A percentile compares a stretch with the other conserved stretches of the same genome.
Evolutionary conservation across 495 filamentous ascomycete species (phyloP).

Genomic region (Astrothelium subdiscretum): DNA sequence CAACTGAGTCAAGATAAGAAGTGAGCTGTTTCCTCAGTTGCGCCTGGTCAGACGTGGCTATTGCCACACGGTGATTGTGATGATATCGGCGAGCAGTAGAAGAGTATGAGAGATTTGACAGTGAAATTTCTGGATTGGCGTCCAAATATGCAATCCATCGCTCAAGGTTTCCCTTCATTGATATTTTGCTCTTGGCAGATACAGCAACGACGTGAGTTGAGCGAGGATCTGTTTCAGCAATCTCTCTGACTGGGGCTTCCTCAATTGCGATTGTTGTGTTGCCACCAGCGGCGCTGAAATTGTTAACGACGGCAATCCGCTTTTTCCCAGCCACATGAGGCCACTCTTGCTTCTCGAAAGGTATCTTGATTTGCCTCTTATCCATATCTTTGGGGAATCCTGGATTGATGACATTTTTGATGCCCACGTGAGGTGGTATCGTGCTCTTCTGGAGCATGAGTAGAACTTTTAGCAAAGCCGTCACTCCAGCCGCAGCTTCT

Average conservation of each 20-base stretch:
- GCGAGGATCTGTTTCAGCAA: conserved; percentile 33
- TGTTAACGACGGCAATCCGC: conserved; percentile 52
- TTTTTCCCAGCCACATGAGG: background rate
- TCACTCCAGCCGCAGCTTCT: conserved; percentile 26
- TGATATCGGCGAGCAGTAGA: conserved; percentile 72
- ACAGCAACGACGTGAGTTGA: conserved; percentile 43
- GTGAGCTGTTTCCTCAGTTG: background rate
- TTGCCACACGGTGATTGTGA: conserved; percentile 17
- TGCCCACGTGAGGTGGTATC: conserved; percentile 28
- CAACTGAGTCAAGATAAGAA: conserved; percentile 5
- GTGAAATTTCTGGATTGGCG: conserved; percentile 20
- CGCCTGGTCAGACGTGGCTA: conserved; percentile 3
- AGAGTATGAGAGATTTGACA: conserved; percentile 60
- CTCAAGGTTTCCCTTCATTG: conserved; percentile 25
- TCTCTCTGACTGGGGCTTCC: conserved; percentile 32
- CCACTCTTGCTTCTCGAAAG: conserved; percentile 12
- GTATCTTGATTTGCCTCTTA: conserved; percentile 26
- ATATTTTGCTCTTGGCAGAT: conserved; percentile 38
- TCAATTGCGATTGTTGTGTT: conserved; percentile 47
- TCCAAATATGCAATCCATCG: conserved; percentile 36
- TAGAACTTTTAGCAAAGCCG: conserved; percentile 27
- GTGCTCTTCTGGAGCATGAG: conserved; percentile 28
- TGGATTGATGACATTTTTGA: conserved; percentile 34
- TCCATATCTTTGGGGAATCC: conserved; percentile 20
- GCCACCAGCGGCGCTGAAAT: conserved; percentile 52